A percentile compares a stretch with the other conserved stretches of the same genome.
Conservation (phyloP, 768 basidiomycete species). For the Trametopsis cervina region DNA sequence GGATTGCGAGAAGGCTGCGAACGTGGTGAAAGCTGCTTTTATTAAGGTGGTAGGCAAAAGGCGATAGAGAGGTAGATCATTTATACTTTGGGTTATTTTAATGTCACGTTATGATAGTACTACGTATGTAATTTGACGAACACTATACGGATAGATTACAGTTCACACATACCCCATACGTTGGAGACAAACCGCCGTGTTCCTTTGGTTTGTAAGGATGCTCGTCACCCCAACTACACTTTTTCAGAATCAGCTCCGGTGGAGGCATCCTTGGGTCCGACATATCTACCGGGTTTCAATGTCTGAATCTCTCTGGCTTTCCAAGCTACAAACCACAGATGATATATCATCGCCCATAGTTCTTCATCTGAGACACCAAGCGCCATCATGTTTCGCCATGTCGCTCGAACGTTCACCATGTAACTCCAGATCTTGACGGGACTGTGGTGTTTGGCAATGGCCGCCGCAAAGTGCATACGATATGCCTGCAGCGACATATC, state of each 20-base stretch:
- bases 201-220: not conserved
- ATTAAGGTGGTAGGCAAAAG: conserved; percentile 66
- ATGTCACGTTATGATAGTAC: conserved; percentile 3
- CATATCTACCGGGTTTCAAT: not conserved
- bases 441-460: not conserved
- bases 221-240: not conserved
- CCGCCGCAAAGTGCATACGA: not conserved
- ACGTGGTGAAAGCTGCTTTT: conserved; percentile 64
- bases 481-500: not conserved
- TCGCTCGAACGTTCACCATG: not conserved
- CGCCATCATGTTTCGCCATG: conserved; percentile 36
- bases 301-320: not conserved
- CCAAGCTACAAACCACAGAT: conserved; percentile 35
- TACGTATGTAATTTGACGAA: not conserved
- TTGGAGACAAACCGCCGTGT: too few species aligned
- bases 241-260: too few species aligned
- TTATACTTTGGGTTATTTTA: not conserved
- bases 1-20: conserved; percentile 86
- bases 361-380: conserved; percentile 39
- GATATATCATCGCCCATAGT: conserved; percentile 36
- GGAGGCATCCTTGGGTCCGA: not conserved
- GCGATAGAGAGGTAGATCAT: conserved; percentile 26
- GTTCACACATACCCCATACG: too few species aligned
- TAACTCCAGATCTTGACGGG: not conserved
- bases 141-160: not conserved